Evolutionary conservation across 176 grass and related monocot species (phyloP), one percentile per base, ranked within the genome.

Genomic region (Phoenix roebelenii): DNA sequence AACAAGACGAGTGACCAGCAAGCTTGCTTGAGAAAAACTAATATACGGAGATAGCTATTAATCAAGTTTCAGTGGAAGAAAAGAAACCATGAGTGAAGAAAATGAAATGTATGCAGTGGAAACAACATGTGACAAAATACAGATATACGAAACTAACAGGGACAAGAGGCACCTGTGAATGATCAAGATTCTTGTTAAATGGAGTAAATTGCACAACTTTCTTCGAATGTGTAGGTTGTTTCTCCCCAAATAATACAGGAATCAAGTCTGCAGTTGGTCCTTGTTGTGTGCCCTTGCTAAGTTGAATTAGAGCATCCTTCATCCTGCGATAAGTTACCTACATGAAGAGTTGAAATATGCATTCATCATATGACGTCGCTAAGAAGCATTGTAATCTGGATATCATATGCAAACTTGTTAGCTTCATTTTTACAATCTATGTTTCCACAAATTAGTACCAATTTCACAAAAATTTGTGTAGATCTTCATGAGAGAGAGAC

Each of bases 211-310:
- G 85, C 51, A 66, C 48, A 16, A 57, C 57, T 53, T 85, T 77
- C 61, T 97, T 91, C 7, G 80, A 79, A 56, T 35, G 22, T 61
- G 76, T 79, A 62, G 92, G 92, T 22, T 66, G 52, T 15, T 75
- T 85, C 72, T 91, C 92, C 60, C 87, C 92, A 82, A 97, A 97
- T 72, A 97, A 85, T 69, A 97, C 83, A 83, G 87, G 78, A 75
- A 97, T 67, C 71, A 97, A 82, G 59, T 97, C 83, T 35, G 65
- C 77, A 60, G 72, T 82, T 59, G 92, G 92, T 52, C 87, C 92
- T 61, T 72, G 75, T 85, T 97, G 87, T 68, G 76, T 52, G 32
- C 26, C 78, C 77, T 79, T 88, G 68, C 83, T 74, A 69, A 97
- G 92, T 85, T 91, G 77, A 81, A 84, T 75, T 18, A 97, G 66